Percentiles rank a stretch among this genome's conserved stretches.
Conservation (phyloP, 2,329 filamentous ascomycete species). For the Neurospora sp. region DNA sequence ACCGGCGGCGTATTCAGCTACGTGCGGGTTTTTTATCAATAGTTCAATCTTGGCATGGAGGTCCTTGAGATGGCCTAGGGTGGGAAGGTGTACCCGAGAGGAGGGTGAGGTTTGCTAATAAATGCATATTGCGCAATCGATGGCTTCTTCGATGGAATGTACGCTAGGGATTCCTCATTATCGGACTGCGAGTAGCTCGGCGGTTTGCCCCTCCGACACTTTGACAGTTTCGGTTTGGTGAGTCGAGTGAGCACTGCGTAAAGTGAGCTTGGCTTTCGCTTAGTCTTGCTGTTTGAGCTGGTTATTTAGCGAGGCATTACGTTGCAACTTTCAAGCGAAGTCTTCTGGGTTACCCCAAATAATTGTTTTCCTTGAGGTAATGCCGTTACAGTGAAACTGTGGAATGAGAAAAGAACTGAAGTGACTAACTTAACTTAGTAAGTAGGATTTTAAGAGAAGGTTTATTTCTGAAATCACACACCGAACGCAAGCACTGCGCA, state of each 20-base stretch:
- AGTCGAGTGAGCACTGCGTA: background rate
- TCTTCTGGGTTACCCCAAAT: background rate
- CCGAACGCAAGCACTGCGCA: background rate
- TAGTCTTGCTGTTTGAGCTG: background rate
- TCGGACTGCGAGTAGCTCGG: background rate
- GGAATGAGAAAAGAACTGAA: background rate
- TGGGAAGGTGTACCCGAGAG: background rate
- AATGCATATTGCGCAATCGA: background rate
- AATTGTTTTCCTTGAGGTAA: background rate
- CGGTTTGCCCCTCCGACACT: background rate
- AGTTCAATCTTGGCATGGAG: background rate
- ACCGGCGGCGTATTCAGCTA: background rate
- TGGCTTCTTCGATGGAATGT: background rate
- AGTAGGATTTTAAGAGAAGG: background rate
- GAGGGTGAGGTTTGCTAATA: background rate
- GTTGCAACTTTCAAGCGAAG: background rate
- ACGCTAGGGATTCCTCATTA: background rate
- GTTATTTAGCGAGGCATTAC: background rate
- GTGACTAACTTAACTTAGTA: background rate
- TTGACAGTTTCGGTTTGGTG: background rate
- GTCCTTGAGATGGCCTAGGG: background rate
- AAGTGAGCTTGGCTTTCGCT: background rate
- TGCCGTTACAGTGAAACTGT: background rate
- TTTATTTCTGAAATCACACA: background rate
- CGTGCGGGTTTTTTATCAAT: background rate